These are phyloP conservation scores for Copromyces sp. DNA, from an alignment of 495 filamentous ascomycete species.

Conservation along the genomic window DNA sequence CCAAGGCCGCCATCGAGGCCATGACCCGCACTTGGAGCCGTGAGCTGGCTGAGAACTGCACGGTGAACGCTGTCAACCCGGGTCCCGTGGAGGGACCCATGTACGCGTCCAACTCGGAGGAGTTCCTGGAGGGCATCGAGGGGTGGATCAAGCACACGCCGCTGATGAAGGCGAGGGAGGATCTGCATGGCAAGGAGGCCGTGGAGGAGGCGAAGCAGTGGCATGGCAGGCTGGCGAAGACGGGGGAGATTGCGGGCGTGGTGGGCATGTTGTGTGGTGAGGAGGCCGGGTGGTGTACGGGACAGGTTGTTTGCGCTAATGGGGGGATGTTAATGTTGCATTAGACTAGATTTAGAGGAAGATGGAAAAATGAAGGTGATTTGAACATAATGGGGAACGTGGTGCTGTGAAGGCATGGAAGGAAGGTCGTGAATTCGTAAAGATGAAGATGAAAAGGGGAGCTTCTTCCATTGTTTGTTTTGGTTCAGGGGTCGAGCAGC, in stretches of 20 bases:
- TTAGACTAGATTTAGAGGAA: constrained; percentile 13
- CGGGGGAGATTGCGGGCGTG: constrained; percentile 69
- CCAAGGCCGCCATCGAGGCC: constrained; percentile 81
- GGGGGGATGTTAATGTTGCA: constrained; percentile 61
- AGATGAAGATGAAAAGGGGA: neutral
- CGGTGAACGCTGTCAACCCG: constrained; percentile 83
- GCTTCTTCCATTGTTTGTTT: neutral
- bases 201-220: constrained; percentile 41
- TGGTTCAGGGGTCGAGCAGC: neutral
- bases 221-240: constrained; percentile 65
- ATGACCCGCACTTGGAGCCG: constrained; percentile 87
- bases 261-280: constrained; percentile 72
- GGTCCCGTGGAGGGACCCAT: constrained; percentile 78
- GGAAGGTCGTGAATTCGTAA: neutral
- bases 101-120: constrained; percentile 31
- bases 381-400: constrained; percentile 79
- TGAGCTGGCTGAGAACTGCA: constrained; percentile 66
- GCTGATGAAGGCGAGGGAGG: constrained; percentile 41
- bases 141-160: constrained; percentile 61
- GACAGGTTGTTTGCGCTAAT: constrained; percentile 79
- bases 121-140: constrained; percentile 32
- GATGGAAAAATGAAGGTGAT: constrained; percentile 26
- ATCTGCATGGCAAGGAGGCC: constrained; percentile 51
- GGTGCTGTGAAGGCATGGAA: constrained; percentile 59
- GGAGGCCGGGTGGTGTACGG: constrained; percentile 73